Conservation (phyloP, 75 land plant species). For the Cunninghamia lanceolata region DNA sequence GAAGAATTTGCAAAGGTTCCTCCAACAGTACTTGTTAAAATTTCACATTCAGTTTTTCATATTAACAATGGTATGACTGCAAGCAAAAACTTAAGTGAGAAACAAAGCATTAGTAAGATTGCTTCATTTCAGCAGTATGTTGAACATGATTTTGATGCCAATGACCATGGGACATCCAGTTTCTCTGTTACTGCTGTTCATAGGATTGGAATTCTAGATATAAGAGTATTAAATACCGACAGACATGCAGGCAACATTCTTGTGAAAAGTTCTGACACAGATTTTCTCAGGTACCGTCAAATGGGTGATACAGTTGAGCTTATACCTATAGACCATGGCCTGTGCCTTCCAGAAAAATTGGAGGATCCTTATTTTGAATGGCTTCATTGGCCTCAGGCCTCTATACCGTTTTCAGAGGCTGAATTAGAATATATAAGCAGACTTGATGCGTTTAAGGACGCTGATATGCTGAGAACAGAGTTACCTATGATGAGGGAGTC, state of each 20-base stretch:
- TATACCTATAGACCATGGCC: slow-evolving; percentile 56
- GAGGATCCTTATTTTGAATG: slow-evolving; percentile 56
- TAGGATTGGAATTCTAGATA: slow-evolving; percentile 46
- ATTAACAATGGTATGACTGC: slow-evolving; percentile 18
- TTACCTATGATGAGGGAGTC: slow-evolving; percentile 46
- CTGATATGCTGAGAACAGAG: slow-evolving; percentile 29
- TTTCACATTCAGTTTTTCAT: slow-evolving; percentile 34
- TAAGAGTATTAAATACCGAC: slow-evolving; percentile 50
- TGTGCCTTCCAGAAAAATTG: slow-evolving; percentile 47
- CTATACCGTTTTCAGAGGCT: slow-evolving; percentile 48
- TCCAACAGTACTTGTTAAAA: slow-evolving; percentile 46
- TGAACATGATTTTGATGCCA: slow-evolving; percentile 45
- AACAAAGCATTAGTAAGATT: slow-evolving; percentile 21
- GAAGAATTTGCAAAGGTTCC: slow-evolving; percentile 44
- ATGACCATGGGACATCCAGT: slow-evolving; percentile 43
- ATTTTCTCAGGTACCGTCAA: slow-evolving; percentile 11
- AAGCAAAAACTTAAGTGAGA: background rate
- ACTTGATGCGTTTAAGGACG: slow-evolving; percentile 37
- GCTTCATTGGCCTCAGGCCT: slow-evolving; percentile 63
- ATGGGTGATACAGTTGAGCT: slow-evolving; percentile 31
- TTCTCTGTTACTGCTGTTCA: slow-evolving; percentile 53
- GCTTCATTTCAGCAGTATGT: slow-evolving; percentile 58
- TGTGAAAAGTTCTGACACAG: slow-evolving; percentile 10
- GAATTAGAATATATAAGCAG: slow-evolving; percentile 39
- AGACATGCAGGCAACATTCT: slow-evolving; percentile 56